Base-by-base conservation (phyloP, 768 basidiomycete species). In the Leccinum longicurvipes region DNA sequence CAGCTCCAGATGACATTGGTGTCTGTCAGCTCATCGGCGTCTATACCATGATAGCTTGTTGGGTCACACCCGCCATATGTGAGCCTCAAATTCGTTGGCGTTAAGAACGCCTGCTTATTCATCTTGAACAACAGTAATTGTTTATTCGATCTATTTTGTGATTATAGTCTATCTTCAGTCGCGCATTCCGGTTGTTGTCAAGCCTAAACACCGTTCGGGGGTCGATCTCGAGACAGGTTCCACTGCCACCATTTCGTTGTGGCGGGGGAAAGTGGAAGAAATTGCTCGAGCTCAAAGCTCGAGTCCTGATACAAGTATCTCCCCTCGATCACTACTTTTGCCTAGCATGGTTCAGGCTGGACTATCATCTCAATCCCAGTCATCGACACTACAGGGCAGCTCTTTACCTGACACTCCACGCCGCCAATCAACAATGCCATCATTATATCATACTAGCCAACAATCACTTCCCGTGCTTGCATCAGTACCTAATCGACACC, bases 41-140 rank as follows among this genome's bases (percentile, higher is more conserved):
- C 6, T 83, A 76, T 58, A 77, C 83, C 32, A 55, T 82, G 49
- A 60, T 82, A 1, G 75, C 74, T 41, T 80, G 76, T 60, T 86
- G 84, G 84, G 61, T 82, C 39, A 67, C 76, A 49, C 84, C 84
- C 23, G 67, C 67, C 3, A 63, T 84, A 42, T 67, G 84, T 86
- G 56, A 58, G 83, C 70, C 6, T 15, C 11, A 27, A 19, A 54
- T 57, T 34, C 10, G 28, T 48, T 58, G 11, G 11, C 49, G 3
- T 29, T 19, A 2, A 36, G 11, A 47, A 51, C 46, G 4, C 12
- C 6, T 21, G n/a, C 19, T 64, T 56, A 42, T n/a, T 64, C 25
- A 46, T 45, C 23, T 50, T 54, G 29, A 7, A 34, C 24, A 21
- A 34, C 44, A 82, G 82, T 82, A 41, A 27, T 76, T n/a, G 23